A percentile compares a stretch with the other conserved stretches of the same genome.
phyloP scores from a whole-genome alignment of 1,284 basidiomycete species.

The Microstroma glucosiphilum region DNA sequence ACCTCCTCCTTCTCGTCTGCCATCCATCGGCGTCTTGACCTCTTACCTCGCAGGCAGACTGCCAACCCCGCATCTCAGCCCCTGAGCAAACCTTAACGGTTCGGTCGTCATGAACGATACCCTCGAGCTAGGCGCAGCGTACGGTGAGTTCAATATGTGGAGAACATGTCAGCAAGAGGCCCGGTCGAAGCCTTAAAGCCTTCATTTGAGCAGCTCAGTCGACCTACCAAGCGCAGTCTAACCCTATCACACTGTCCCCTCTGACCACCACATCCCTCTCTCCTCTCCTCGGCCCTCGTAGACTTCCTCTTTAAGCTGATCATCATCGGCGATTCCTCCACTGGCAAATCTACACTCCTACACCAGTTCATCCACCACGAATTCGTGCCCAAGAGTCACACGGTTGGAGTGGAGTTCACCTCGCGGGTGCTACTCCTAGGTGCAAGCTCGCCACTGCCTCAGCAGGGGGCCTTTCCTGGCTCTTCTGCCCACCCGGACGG shows the following conservation, averaged over 20 bases:
- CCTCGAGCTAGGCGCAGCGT: not conserved
- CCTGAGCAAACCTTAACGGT: not conserved
- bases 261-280: not conserved
- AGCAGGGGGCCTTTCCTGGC: not conserved
- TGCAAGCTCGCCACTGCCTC: not conserved
- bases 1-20: too few species aligned
- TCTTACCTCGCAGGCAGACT: too few species aligned
- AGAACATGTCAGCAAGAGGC: not conserved
- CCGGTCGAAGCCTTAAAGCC: not conserved
- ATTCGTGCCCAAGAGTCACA: conserved; percentile 68
- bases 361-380: conserved; percentile 81
- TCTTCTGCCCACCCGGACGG: not conserved
- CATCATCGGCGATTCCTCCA: conserved; percentile 90
- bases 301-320: conserved; percentile 98
- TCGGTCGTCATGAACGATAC: not conserved
- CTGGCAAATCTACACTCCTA: conserved; percentile 89
- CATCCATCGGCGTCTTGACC: too few species aligned
- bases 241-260: not conserved
- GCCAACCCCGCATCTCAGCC: too few species aligned
- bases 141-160: not conserved
- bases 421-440: conserved; percentile 64
- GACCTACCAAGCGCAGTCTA: not conserved
- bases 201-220: not conserved
- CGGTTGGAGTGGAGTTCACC: conserved; percentile 92
- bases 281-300: not conserved